Percentiles rank a stretch among this genome's conserved stretches.
phyloP scores from a whole-genome alignment of 805 yeast species.

The Candida sanyiensis region DNA sequence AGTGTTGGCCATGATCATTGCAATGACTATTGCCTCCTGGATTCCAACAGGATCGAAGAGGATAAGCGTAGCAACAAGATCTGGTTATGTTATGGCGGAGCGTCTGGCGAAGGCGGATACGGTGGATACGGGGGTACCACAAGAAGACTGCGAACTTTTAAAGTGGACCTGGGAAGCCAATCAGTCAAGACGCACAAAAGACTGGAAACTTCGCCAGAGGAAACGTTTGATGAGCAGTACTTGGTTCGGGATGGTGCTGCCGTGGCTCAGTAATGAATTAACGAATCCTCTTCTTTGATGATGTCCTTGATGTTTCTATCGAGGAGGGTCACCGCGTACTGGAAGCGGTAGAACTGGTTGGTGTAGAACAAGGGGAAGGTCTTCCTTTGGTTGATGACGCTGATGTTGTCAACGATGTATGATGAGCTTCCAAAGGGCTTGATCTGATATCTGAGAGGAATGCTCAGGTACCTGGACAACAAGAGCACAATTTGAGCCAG shows the following conservation, averaged over 20 bases:
- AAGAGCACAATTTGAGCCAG: slow-evolving; percentile 28
- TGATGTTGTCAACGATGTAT: slow-evolving; percentile 34
- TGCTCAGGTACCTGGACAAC: slow-evolving; percentile 29
- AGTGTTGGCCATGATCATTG: slow-evolving; percentile 95
- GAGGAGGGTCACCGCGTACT: slow-evolving; percentile 34
- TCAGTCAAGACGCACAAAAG: slow-evolving; percentile 65
- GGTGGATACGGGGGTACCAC: slow-evolving; percentile 87
- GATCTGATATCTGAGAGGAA: slow-evolving; percentile 35
- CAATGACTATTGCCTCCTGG: slow-evolving; percentile 80
- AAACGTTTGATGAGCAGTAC: slow-evolving; percentile 36
- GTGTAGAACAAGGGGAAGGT: slow-evolving; percentile 37
- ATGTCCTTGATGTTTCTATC: slow-evolving; percentile 33
- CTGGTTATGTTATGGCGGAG: slow-evolving; percentile 95
- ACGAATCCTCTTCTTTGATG: slow-evolving; percentile 13
- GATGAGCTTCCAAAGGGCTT: slow-evolving; percentile 36
- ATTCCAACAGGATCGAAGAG: slow-evolving; percentile 38
- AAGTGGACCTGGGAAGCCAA: slow-evolving; percentile 46
- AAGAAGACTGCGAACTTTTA: slow-evolving; percentile 73
- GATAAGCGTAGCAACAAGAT: slow-evolving; percentile 29
- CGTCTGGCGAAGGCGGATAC: slow-evolving; percentile 91
- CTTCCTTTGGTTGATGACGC: slow-evolving; percentile 26
- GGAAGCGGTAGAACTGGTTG: slow-evolving; percentile 33
- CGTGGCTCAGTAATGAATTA: slow-evolving; percentile 5
- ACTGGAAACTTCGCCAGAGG: slow-evolving; percentile 48
- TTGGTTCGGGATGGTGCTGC: slow-evolving; percentile 27